Conservation (phyloP, 2,329 filamentous ascomycete species). For the Neophaeococcomyces mojaviensis region DNA sequence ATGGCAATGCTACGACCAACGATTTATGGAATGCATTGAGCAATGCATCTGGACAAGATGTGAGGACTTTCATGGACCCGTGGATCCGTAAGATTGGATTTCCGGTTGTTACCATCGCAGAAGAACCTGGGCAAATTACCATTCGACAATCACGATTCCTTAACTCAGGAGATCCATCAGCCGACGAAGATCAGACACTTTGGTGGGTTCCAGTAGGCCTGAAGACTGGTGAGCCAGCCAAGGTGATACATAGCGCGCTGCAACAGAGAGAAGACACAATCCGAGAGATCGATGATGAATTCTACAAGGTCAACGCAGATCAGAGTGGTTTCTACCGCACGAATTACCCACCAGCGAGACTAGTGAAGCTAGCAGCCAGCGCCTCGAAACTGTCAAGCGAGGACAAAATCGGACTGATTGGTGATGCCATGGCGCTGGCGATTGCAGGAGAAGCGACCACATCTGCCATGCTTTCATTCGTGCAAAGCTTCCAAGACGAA, state of each 20-base stretch:
- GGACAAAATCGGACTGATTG: constrained; percentile 88
- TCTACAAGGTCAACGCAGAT: constrained; percentile 90
- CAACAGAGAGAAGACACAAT: constrained; percentile 71
- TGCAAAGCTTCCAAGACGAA: constrained; percentile 77
- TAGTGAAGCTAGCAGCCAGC: constrained; percentile 71
- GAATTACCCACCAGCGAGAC: constrained; percentile 79
- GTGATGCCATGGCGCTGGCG: constrained; percentile 81
- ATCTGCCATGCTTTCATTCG: constrained; percentile 69
- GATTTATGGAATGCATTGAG: constrained; percentile 86
- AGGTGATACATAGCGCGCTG: constrained; percentile 59
- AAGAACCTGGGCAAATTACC: constrained; percentile 73
- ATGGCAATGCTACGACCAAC: constrained; percentile 79
- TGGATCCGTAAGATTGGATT: constrained; percentile 97
- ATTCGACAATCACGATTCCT: constrained; percentile 85
- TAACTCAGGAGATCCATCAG: constrained; percentile 79
- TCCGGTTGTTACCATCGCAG: constrained; percentile 77
- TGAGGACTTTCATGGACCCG: constrained; percentile 78
- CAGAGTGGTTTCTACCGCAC: constrained; percentile 87
- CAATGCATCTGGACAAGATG: constrained; percentile 78
- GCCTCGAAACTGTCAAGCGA: constrained; percentile 69
- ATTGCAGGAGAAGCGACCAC: constrained; percentile 80
- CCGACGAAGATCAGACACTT: constrained; percentile 80
- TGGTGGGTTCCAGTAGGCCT: constrained; percentile 95
- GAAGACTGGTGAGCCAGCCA: constrained; percentile 62
- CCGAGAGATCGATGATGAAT: constrained; percentile 58